Evolutionary conservation across 1,284 basidiomycete genomes (phyloP), one percentile per base, ranked within the genome.

Genomic region (Boletus semigastroideus): DNA sequence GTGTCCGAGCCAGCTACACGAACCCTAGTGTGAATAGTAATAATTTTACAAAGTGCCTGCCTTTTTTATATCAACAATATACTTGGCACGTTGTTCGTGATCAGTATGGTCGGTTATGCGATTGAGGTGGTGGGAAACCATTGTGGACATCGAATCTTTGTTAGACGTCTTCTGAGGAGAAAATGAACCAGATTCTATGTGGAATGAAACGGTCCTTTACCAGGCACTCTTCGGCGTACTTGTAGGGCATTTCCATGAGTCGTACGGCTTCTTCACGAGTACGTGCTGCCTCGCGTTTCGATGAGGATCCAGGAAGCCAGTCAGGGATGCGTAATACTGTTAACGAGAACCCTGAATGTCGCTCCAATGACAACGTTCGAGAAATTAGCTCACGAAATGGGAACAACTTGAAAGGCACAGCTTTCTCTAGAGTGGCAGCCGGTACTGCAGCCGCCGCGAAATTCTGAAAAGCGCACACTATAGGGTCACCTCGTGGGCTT

Each of bases 251-350:
- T 14, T 66, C 57, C 1, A 38, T 27, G 34, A 48, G 44, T 13
- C 48, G 36, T 6, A 6, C 13, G 6, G 45, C 43, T 11, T 54
- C 28, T 11, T 31, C 36, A 8, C 31, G 39, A 16, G 54, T 34
- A 17, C 42, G 22, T 5, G 46, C 46, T 11, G 59, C 57, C n/a
- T 51, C 49, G 9, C 46, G 45, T 38, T 55, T 60, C 12, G 58
- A 17, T 16, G 48, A 55, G 5, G 60, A 53, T 1, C 62, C 62
- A 0, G 64, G 62, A 28, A 52, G 34, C 62, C 64, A 63, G 22
- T 61, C 52, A 16, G 62, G 62, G 12, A 63, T 27, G 10, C 44
- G 19, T 3, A 66, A 33, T 7, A 63, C 62, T 61, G 36, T 55
- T 20, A 6, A 36, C 3, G 25, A 16, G 19, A 4, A 39, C 37